Percentiles rank a stretch among this genome's conserved stretches.
These are phyloP conservation scores for Puccinia hordei DNA, from an alignment of 1,284 basidiomycete genomes.

Conservation along the genomic window DNA sequence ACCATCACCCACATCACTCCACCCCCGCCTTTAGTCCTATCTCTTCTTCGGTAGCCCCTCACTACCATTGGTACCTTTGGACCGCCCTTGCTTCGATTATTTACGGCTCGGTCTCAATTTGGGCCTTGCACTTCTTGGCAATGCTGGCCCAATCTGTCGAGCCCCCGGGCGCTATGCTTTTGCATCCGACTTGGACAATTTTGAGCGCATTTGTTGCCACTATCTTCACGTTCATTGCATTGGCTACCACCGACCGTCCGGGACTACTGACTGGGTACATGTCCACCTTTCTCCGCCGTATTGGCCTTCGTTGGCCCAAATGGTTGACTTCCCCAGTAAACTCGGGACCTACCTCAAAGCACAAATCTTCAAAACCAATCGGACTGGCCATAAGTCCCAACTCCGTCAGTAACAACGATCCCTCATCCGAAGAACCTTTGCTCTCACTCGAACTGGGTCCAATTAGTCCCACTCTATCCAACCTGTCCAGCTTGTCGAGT, in stretches of 20 bases:
- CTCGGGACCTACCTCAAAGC: background rate
- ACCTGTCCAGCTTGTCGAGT: background rate
- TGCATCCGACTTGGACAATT: conserved; percentile 29
- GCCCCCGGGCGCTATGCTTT: background rate
- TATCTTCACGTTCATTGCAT: conserved; percentile 36
- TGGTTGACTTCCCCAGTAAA: background rate
- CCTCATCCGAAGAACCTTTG: conserved; percentile 9
- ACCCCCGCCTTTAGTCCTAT: background rate
- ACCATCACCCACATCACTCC: background rate
- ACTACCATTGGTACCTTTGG: conserved; percentile 41
- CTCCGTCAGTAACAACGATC: background rate
- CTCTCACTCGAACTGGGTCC: conserved; percentile 32
- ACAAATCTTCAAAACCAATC: conserved; percentile 10
- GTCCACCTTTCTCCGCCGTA: background rate
- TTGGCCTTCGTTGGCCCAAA: background rate
- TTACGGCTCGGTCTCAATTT: conserved; percentile 44
- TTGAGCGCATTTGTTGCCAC: conserved; percentile 43
- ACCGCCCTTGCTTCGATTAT: conserved; percentile 40
- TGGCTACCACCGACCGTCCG: conserved; percentile 33
- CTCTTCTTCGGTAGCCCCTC: conserved; percentile 6
- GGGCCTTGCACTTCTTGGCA: conserved; percentile 44
- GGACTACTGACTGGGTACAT: conserved; percentile 19
- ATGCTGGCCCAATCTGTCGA: conserved; percentile 45
- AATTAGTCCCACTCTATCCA: background rate
- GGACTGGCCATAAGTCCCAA: background rate